Conservation (phyloP, 208 protist genomes). For the Crithidia acanthocephali region DNA sequence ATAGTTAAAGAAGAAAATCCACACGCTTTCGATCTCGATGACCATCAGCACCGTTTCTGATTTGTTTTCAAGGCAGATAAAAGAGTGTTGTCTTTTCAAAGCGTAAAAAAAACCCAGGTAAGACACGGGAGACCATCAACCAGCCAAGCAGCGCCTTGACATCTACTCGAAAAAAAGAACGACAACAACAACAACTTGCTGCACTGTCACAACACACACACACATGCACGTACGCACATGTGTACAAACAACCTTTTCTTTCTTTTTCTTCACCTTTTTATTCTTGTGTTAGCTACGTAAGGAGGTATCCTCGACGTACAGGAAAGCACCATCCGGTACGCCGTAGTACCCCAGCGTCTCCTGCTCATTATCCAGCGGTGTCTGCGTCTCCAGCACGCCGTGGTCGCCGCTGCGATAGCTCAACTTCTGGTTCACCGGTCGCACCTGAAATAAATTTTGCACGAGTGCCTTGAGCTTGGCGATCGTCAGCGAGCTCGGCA, state of each 20-base stretch:
- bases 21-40: too few relatives aligned
- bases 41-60: too few relatives aligned
- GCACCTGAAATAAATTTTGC: conserved; percentile 70
- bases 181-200: conserved; percentile 18
- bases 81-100: too few relatives aligned
- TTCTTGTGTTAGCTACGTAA: conserved; percentile 34
- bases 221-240: too few relatives aligned
- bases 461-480: conserved; percentile 84
- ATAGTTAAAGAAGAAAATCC: too few relatives aligned
- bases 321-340: conserved; percentile 63
- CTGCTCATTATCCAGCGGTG: conserved; percentile 67
- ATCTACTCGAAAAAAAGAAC: neutral
- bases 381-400: conserved; percentile 58
- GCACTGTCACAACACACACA: conserved; percentile 8
- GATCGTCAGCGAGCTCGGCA: conserved; percentile 82
- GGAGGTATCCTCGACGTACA: conserved; percentile 76
- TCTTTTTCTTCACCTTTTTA: neutral
- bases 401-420: conserved; percentile 69
- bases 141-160: too few relatives aligned
- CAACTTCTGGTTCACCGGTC: conserved; percentile 61
- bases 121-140: too few relatives aligned
- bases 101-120: too few relatives aligned
- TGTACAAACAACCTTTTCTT: too few relatives aligned
- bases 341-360: conserved; percentile 83
- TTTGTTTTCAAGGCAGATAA: too few relatives aligned